Percentiles rank a stretch among this genome's conserved stretches.
These are phyloP conservation scores for Tulasnella sp. DNA, from an alignment of 768 basidiomycete genomes.

Conservation along the genomic window DNA sequence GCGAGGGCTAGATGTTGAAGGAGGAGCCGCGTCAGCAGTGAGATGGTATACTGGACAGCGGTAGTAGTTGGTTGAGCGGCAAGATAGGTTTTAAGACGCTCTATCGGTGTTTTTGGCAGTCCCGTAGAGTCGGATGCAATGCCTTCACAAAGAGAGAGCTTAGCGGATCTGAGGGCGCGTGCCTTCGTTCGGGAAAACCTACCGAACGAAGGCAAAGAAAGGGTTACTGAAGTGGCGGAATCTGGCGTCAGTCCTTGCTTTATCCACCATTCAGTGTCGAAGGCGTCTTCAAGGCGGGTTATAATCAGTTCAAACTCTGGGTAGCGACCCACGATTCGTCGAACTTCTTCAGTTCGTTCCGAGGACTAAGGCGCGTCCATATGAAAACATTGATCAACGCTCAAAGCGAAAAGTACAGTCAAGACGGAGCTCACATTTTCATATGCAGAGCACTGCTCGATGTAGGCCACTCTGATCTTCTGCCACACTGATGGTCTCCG, in stretches of 20 bases:
- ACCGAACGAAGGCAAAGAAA: conserved; percentile 4
- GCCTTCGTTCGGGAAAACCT: not conserved
- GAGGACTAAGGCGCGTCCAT: not conserved
- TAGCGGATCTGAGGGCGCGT: not conserved
- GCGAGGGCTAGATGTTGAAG: conserved; percentile 62
- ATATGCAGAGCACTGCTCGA: conserved; percentile 40
- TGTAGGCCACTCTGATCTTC: conserved; percentile 50
- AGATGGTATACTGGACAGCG: conserved; percentile 57
- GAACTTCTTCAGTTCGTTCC: conserved; percentile 23
- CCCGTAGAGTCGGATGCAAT: conserved; percentile 29
- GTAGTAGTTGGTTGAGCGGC: conserved; percentile 70
- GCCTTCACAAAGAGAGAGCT: not conserved
- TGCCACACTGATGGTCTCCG: conserved; percentile 47
- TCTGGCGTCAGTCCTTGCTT: not conserved
- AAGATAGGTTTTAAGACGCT: conserved; percentile 51
- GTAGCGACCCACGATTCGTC: conserved; percentile 16
- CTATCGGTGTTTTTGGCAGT: conserved; percentile 32
- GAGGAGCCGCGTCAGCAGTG: conserved; percentile 61
- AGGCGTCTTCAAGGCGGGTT: conserved; percentile 68
- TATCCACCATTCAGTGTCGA: conserved; percentile 42
- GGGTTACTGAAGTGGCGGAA: not conserved
- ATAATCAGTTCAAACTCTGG: conserved; percentile 25
- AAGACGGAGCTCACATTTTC: not conserved
- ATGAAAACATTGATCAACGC: not conserved
- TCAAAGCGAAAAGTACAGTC: not conserved